These are phyloP conservation scores for Candida pini DNA, from an alignment of 805 yeast genomes.

Conservation along the genomic window DNA sequence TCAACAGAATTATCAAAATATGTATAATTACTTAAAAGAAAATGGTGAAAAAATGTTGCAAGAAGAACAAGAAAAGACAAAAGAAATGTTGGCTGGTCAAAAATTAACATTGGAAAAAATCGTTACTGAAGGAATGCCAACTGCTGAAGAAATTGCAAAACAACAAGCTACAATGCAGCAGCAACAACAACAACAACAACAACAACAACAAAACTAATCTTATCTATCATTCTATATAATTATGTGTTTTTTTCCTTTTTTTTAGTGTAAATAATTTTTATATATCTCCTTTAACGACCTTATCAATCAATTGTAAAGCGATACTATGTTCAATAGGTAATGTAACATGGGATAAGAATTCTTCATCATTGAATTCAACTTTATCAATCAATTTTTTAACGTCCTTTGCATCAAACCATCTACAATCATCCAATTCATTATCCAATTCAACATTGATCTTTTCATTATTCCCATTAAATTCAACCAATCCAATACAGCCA, in stretches of 20 bases:
- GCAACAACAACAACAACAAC: conserved; percentile 5
- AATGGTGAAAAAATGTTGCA: conserved; percentile 64
- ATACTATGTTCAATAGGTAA: conserved; percentile 41
- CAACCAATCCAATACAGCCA: conserved; percentile 82
- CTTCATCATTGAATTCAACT: conserved; percentile 14
- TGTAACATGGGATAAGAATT: conserved; percentile 30
- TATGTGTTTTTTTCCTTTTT: neutral
- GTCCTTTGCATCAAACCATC: conserved; percentile 67
- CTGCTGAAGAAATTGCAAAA: conserved; percentile 55
- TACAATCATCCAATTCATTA: conserved; percentile 78
- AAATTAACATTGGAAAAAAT: conserved; percentile 79
- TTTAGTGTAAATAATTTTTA: neutral
- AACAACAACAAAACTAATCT: neutral
- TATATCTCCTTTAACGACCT: conserved; percentile 18
- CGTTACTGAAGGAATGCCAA: conserved; percentile 76
- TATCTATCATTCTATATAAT: neutral
- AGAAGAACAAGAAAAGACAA: conserved; percentile 77
- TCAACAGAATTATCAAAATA: conserved; percentile 78
- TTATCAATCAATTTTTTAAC: conserved; percentile 29
- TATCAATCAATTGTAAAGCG: conserved; percentile 38
- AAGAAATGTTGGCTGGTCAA: conserved; percentile 78
- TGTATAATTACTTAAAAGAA: conserved; percentile 57
- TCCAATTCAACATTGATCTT: conserved; percentile 71
- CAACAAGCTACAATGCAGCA: conserved; percentile 27
- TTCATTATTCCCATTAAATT: conserved; percentile 61